These are phyloP conservation scores for Umbelopsis sp. DNA, from an alignment of 192 early-diverging fungal genomes.

Conservation along the genomic window DNA sequence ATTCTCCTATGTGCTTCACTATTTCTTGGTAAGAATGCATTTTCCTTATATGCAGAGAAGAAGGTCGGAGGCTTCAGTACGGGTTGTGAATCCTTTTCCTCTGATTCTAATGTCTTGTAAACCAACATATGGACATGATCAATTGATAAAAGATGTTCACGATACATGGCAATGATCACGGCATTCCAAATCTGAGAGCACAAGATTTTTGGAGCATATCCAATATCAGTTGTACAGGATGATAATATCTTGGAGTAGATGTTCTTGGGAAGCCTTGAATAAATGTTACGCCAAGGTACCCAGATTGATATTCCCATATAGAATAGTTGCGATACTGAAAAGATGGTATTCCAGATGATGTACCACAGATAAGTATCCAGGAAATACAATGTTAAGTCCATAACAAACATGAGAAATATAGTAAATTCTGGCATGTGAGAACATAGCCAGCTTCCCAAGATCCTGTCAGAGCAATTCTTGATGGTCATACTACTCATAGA, in stretches of 20 bases:
- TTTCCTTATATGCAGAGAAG: conserved; percentile 63
- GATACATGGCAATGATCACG: conserved; percentile 68
- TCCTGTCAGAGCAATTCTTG: conserved; percentile 45
- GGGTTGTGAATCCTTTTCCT: conserved; percentile 55
- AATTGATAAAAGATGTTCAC: conserved; percentile 64
- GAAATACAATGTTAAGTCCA: conserved; percentile 68
- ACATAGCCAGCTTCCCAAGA: conserved; percentile 53
- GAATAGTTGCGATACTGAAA: conserved; percentile 67
- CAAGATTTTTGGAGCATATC: conserved; percentile 62
- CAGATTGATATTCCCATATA: conserved; percentile 67
- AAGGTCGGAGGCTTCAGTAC: conserved; percentile 59
- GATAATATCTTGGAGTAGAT: conserved; percentile 67
- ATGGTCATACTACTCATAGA: conserved; percentile 39
- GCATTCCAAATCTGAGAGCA: conserved; percentile 78
- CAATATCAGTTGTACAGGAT: conserved; percentile 59
- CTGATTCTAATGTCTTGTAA: conserved; percentile 52
- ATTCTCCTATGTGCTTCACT: conserved; percentile 69
- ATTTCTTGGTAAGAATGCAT: conserved; percentile 40
- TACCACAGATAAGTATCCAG: conserved; percentile 79
- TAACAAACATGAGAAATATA: conserved; percentile 58
- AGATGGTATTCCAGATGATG: conserved; percentile 69
- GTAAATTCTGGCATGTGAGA: conserved; percentile 54
- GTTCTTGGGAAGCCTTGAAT: conserved; percentile 62
- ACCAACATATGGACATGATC: conserved; percentile 66
- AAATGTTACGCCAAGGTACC: conserved; percentile 71